Conservation (phyloP, 1,284 basidiomycete species). For the Ustilago cynodontis region DNA sequence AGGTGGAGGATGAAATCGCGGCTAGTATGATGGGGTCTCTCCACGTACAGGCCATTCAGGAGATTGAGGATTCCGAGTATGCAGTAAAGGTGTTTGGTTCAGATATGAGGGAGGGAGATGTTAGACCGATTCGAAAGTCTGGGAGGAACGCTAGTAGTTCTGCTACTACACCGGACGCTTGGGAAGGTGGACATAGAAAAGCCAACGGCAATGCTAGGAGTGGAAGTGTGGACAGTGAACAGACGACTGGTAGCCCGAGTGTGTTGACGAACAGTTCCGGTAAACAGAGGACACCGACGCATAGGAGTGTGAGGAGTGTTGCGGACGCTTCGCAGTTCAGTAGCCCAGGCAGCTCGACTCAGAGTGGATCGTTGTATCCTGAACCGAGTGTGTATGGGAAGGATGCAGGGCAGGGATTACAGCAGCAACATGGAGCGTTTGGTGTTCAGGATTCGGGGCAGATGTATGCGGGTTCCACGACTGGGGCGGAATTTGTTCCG, state of each 20-base stretch:
- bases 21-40: conserved; percentile 43
- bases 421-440: neutral
- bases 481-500: neutral
- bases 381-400: neutral
- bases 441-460: neutral
- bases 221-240: conserved; percentile 14
- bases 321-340: conserved; percentile 14
- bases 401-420: neutral
- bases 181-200: neutral
- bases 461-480: neutral
- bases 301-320: conserved; percentile 3
- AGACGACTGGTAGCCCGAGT: conserved; percentile 1
- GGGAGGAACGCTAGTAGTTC: conserved; percentile 5
- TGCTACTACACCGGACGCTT: conserved; percentile 29
- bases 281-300: neutral
- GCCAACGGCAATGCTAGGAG: conserved; percentile 1
- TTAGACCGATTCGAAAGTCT: conserved; percentile 24
- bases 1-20: conserved; percentile 42
- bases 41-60: conserved; percentile 34
- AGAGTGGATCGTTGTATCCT: conserved; percentile 7
- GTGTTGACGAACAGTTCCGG: neutral
- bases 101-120: conserved; percentile 35
- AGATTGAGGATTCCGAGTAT: conserved; percentile 38
- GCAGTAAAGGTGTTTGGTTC: conserved; percentile 45
- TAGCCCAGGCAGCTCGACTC: conserved; percentile 16